Conservation (phyloP, 129 eudicot genomes). For the Escallonia herrerae region DNA sequence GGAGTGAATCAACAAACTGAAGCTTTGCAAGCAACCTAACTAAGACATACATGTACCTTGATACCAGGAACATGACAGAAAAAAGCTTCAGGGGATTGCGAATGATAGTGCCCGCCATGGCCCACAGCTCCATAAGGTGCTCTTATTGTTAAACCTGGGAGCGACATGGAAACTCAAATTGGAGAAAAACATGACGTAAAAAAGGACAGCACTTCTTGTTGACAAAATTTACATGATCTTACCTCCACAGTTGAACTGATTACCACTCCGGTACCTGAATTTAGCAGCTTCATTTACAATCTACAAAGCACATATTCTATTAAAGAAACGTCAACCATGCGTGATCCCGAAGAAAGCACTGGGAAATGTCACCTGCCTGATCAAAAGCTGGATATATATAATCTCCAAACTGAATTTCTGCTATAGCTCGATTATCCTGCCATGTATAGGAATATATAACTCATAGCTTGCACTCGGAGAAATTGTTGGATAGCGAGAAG, state of each 20-base stretch:
- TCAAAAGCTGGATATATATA: constrained; percentile 97
- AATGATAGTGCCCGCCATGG: constrained; percentile 94
- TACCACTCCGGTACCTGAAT: constrained; percentile 94
- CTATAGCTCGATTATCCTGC: constrained; percentile 91
- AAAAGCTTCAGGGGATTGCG: constrained; percentile 98
- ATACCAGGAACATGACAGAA: constrained; percentile 99
- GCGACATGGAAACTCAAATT: constrained; percentile 19
- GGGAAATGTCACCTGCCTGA: constrained; percentile 45
- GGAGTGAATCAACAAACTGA: no score
- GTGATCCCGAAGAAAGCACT: constrained; percentile 3
- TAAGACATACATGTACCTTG: constrained; percentile 59
- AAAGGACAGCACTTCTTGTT: no score
- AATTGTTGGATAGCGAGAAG: background rate
- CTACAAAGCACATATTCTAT: constrained; percentile 27
- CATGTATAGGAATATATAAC: background rate
- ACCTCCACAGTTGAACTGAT: constrained; percentile 99
- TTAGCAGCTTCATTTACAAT: constrained; percentile 99
- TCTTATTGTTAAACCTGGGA: constrained; percentile 79
- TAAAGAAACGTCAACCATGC: constrained; percentile 7
- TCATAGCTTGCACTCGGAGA: background rate
- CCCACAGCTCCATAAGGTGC: constrained; percentile 99
- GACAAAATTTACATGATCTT: constrained; percentile 7
- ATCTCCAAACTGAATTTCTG: constrained; percentile 97
- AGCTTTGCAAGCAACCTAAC: no score
- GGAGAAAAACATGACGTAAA: background rate